Conservation (phyloP, 78 protist species). For the Dictyostelium intermedium region DNA sequence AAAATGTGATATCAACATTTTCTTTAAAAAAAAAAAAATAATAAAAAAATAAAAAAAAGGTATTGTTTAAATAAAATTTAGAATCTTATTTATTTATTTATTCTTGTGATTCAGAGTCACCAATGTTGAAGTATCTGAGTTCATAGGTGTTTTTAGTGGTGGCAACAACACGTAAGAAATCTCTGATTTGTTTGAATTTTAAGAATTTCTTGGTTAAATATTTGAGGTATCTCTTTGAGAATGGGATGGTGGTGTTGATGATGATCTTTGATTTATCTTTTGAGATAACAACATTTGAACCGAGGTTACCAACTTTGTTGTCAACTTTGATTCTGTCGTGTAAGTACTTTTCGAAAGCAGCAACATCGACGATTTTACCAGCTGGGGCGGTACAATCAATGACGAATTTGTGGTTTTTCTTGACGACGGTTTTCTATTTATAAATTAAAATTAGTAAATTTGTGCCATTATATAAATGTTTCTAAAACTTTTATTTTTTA, state of each 20-base stretch:
- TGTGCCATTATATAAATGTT: no score
- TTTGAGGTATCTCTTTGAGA: constrained; percentile 96
- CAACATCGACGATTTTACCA: constrained; percentile 76
- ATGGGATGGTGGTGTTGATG: constrained; percentile 65
- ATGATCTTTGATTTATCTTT: constrained; percentile 65
- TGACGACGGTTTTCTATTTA: constrained; percentile 12
- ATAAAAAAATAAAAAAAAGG: no score
- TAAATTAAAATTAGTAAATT: no score
- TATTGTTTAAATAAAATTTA: no score
- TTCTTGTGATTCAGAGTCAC: constrained; percentile 69
- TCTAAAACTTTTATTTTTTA: no score
- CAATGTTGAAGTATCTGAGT: constrained; percentile 89
- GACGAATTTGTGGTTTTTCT: constrained; percentile 59
- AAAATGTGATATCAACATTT: no score
- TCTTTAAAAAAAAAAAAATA: no score
- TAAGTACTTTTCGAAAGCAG: constrained; percentile 69
- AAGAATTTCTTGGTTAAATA: constrained; percentile 97
- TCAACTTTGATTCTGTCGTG: constrained; percentile 43
- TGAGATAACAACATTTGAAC: constrained; percentile 79
- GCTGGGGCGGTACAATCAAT: constrained; percentile 71
- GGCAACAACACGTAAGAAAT: constrained; percentile 94
- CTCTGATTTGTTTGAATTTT: constrained; percentile 92
- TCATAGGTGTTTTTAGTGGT: constrained; percentile 86
- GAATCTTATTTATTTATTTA: background rate
- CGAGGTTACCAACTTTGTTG: constrained; percentile 85